Conservation (phyloP, 164 flowering plant genomes). For the Buxus sempervirens region DNA sequence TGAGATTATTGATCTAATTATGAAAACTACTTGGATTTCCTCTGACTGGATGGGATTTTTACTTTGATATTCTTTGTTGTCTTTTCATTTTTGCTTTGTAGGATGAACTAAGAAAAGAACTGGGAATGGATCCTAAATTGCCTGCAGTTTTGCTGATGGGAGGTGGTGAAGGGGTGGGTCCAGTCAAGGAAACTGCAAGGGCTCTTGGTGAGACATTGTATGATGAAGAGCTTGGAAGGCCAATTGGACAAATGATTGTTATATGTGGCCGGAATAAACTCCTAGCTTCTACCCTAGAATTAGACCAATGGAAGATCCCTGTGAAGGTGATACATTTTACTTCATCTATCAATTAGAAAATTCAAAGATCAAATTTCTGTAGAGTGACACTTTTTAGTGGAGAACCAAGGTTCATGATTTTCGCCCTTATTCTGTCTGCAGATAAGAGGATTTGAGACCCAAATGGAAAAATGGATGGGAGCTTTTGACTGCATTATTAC, state of each 20-base stretch:
- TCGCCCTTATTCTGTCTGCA: background rate
- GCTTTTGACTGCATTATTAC: conserved; percentile 51
- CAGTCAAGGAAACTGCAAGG: conserved; percentile 80
- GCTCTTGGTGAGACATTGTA: conserved; percentile 75
- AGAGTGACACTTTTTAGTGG: background rate
- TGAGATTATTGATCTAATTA: background rate
- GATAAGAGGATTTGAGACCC: conserved; percentile 1
- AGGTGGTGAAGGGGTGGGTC: conserved; percentile 99
- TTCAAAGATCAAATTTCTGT: background rate
- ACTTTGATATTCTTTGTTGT: background rate
- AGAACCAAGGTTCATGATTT: background rate
- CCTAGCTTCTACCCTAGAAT: conserved; percentile 55
- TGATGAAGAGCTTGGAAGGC: conserved; percentile 49
- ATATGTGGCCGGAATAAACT: conserved; percentile 83
- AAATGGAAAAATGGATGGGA: background rate
- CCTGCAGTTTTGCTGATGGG: conserved; percentile 97
- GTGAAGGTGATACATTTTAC: conserved; percentile 56
- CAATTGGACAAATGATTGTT: conserved; percentile 76
- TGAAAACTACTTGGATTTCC: background rate
- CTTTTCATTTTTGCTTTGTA: conserved; percentile 14
- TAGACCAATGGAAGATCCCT: conserved; percentile 75
- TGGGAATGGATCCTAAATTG: conserved; percentile 70
- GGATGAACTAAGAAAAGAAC: conserved; percentile 74
- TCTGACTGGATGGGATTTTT: background rate
- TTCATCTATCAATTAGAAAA: background rate